These are phyloP conservation scores for Triangularia verruculosa DNA, from an alignment of 2,329 filamentous ascomycete species.

Conservation along the genomic window DNA sequence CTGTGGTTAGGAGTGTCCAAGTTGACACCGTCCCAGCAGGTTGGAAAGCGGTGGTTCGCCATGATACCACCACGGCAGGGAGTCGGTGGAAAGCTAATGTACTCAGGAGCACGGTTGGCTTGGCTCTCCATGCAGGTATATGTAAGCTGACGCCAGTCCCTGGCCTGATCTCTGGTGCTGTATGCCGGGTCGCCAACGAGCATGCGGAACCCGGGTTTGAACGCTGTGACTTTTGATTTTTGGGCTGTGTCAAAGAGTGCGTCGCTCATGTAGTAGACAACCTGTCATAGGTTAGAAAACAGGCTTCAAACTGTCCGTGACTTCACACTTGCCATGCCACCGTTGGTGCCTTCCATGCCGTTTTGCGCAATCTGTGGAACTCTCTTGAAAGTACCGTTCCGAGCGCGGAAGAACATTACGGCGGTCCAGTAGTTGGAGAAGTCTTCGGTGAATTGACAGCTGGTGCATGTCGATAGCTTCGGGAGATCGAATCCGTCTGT, in stretches of 20 bases:
- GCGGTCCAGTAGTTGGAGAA: slow-evolving; percentile 39
- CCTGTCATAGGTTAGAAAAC: slow-evolving; percentile 22
- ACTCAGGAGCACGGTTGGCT: slow-evolving; percentile 39
- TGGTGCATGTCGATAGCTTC: slow-evolving; percentile 42
- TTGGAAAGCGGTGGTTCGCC: slow-evolving; percentile 46
- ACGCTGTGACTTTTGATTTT: slow-evolving; percentile 40
- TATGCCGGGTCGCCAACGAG: slow-evolving; percentile 42
- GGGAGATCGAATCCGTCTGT: slow-evolving; percentile 32
- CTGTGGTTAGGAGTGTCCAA: slow-evolving; percentile 46
- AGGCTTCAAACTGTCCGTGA: too few species aligned
- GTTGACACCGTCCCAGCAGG: slow-evolving; percentile 52
- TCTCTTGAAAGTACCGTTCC: slow-evolving; percentile 42
- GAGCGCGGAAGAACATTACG: slow-evolving; percentile 39
- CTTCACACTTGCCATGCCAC: slow-evolving; percentile 38
- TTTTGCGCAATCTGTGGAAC: slow-evolving; percentile 38
- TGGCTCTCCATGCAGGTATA: slow-evolving; percentile 40
- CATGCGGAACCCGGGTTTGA: slow-evolving; percentile 49
- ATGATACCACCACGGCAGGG: slow-evolving; percentile 39
- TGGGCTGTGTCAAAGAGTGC: slow-evolving; percentile 38
- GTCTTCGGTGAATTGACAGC: slow-evolving; percentile 38
- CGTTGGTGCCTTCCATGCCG: slow-evolving; percentile 39
- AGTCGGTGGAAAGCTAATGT: slow-evolving; percentile 36
- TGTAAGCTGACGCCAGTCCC: slow-evolving; percentile 40
- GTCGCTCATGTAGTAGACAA: slow-evolving; percentile 47
- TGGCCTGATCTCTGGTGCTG: slow-evolving; percentile 33